Percentiles rank a stretch among this genome's conserved stretches.
Evolutionary conservation across 805 yeast species (phyloP).

Genomic region (Tetrapisispora pingtungensis): DNA sequence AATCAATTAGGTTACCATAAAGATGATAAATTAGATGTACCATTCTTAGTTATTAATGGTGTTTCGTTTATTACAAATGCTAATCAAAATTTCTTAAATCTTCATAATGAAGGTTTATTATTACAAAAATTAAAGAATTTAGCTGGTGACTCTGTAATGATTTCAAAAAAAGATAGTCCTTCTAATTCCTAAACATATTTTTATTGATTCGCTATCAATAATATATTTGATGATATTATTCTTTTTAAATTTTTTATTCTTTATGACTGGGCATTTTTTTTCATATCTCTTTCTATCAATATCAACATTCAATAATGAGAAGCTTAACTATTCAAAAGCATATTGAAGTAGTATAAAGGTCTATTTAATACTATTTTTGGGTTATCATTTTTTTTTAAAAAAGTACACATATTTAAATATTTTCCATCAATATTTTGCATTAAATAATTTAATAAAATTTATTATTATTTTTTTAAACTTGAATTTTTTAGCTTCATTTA

Average conservation of each 20-base stretch:
- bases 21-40: slow-evolving; percentile 5
- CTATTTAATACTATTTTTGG: too few relatives aligned
- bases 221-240: not conserved
- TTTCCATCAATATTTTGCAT: too few relatives aligned
- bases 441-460: too few relatives aligned
- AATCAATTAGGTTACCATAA: not conserved
- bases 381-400: too few relatives aligned
- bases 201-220: not conserved
- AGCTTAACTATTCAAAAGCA: too few relatives aligned
- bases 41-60: slow-evolving; percentile 22
- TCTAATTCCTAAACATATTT: slow-evolving; percentile 14
- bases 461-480: not conserved
- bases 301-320: too few relatives aligned
- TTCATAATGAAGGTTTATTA: slow-evolving; percentile 12
- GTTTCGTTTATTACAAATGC: slow-evolving; percentile 13
- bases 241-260: too few relatives aligned
- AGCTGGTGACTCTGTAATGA: slow-evolving; percentile 15
- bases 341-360: too few relatives aligned
- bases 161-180: slow-evolving; percentile 16
- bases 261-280: not conserved
- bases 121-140: slow-evolving; percentile 12
- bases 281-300: too few relatives aligned
- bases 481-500: too few relatives aligned
- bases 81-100: slow-evolving; percentile 10
- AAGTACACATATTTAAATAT: too few relatives aligned